Conservation (phyloP, 495 filamentous ascomycete species). For the Schizothecium vesticola region DNA sequence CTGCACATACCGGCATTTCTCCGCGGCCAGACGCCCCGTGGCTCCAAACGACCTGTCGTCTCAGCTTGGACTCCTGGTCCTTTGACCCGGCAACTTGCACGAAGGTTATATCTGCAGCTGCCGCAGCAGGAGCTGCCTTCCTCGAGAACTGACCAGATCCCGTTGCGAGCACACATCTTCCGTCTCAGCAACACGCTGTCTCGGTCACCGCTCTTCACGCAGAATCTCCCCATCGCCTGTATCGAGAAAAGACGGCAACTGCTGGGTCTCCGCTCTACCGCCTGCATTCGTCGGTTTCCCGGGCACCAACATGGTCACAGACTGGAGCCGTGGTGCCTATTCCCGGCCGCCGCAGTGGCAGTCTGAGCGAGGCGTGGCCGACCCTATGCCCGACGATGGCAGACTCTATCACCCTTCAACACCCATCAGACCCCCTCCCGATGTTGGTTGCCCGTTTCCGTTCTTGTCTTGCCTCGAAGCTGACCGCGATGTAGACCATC, state of each 20-base stretch:
- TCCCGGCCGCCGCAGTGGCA: conserved; percentile 20
- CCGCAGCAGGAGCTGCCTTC: background rate
- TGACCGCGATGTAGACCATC: conserved; percentile 30
- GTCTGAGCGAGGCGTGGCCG: conserved; percentile 8
- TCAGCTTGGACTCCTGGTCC: background rate
- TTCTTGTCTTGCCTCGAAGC: conserved; percentile 2
- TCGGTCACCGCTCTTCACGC: background rate
- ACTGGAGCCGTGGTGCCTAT: conserved; percentile 16
- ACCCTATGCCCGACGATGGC: conserved; percentile 14
- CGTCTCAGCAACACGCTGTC: background rate
- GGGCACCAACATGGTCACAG: conserved; percentile 5
- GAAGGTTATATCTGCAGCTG: conserved; percentile 11
- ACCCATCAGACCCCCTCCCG: conserved; percentile 15
- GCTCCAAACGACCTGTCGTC: background rate
- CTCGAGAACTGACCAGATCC: background rate
- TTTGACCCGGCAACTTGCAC: background rate
- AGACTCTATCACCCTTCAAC: conserved; percentile 11
- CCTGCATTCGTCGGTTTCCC: background rate
- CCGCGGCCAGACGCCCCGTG: background rate
- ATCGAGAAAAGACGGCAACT: background rate
- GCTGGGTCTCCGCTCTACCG: background rate
- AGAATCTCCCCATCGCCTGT: background rate
- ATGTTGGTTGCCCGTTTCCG: conserved; percentile 12
- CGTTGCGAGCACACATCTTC: background rate
- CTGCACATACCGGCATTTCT: background rate